These are phyloP conservation scores for Taphrina confusa DNA, from an alignment of 1,139 yeast species.

Conservation along the genomic window DNA sequence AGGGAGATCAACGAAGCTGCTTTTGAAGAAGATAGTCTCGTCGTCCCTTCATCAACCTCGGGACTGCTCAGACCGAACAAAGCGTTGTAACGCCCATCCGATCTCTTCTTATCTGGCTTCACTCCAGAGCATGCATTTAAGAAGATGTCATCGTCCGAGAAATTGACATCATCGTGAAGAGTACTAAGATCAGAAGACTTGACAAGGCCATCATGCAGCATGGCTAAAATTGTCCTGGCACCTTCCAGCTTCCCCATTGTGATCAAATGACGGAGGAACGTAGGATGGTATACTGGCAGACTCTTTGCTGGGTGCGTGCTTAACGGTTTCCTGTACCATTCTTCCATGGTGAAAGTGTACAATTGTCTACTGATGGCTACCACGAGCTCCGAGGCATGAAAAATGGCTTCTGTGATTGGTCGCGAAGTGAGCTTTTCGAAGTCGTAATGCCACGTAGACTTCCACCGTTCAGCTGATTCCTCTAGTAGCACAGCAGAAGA, in stretches of 20 bases:
- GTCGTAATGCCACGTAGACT: background rate
- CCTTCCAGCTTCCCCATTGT: conserved; percentile 1
- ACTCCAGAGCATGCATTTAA: background rate
- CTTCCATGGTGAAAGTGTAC: conserved; percentile 77
- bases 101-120: background rate
- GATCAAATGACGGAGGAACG: conserved; percentile 54
- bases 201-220: background rate
- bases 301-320: too few relatives aligned
- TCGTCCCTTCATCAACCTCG: background rate
- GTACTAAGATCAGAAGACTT: background rate
- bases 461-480: background rate
- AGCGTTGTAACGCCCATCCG: background rate
- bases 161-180: background rate
- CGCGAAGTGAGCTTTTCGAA: background rate
- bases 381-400: background rate
- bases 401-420: background rate
- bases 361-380: conserved; percentile 9
- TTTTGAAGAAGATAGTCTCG: background rate
- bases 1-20: conserved; percentile 12
- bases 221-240: background rate
- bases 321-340: too few relatives aligned
- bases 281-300: conserved; percentile 89
- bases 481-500: background rate
- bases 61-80: background rate
- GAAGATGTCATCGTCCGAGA: background rate